A percentile compares a stretch with the other conserved stretches of the same genome.
phyloP scores from a whole-genome alignment of 108 stramenopile species.

The Pseudonitzschia delicatissima region DNA sequence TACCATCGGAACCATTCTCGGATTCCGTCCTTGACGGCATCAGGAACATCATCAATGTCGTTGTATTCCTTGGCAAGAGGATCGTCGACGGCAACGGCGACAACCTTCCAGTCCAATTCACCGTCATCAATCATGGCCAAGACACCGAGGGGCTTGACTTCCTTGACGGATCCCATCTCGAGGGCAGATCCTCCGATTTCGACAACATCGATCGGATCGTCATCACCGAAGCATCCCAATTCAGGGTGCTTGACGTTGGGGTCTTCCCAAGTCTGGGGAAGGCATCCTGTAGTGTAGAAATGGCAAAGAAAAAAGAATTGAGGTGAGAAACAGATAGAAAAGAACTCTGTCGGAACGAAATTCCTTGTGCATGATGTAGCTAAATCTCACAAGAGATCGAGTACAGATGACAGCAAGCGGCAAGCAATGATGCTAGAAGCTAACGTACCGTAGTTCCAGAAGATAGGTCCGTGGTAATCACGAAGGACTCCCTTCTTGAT shows the following conservation, averaged over 20 bases:
- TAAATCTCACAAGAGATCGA: too few species aligned
- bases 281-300: slow-evolving; percentile 37
- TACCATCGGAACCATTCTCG: slow-evolving; percentile 99
- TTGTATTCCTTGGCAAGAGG: slow-evolving; percentile 94
- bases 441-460: slow-evolving; percentile 97
- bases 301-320: neutral
- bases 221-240: slow-evolving; percentile 91
- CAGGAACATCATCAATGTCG: slow-evolving; percentile 95
- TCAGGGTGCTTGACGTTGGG: slow-evolving; percentile 91
- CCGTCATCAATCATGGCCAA: slow-evolving; percentile 99
- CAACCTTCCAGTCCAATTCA: slow-evolving; percentile 99
- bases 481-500: slow-evolving; percentile 98
- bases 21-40: slow-evolving; percentile 90
- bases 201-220: slow-evolving; percentile 99
- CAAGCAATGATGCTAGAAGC: too few species aligned
- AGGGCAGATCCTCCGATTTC: slow-evolving; percentile 91
- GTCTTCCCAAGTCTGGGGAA: slow-evolving; percentile 99
- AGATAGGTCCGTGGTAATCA: slow-evolving; percentile 98
- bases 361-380: too few species aligned
- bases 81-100: slow-evolving; percentile 92
- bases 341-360: too few species aligned
- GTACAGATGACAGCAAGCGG: too few species aligned
- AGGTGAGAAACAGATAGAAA: too few species aligned
- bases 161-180: slow-evolving; percentile 84
- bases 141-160: slow-evolving; percentile 96